Conservation (phyloP, 169 alveolate genomes). For the Plasmodium gallinaceum region DNA sequence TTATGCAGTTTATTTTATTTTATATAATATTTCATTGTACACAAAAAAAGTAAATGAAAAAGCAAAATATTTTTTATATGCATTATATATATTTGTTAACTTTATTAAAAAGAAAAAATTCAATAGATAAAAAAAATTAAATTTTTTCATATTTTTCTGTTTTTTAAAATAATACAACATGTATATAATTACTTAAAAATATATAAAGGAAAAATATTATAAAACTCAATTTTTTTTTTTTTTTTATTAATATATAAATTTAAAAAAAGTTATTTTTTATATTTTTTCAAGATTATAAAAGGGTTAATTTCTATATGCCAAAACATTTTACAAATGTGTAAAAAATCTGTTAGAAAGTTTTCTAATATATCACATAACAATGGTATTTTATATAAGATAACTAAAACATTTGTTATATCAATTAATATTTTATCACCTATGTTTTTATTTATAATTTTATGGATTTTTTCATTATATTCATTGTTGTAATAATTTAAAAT, state of each 20-base stretch:
- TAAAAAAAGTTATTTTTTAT: constrained; percentile 8
- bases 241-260: not conserved
- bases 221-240: too few relatives aligned
- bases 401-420: constrained; percentile 46
- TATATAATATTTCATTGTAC: too few relatives aligned
- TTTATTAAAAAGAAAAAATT: too few relatives aligned
- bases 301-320: constrained; percentile 43
- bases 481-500: constrained; percentile 23
- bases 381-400: constrained; percentile 36
- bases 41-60: too few relatives aligned
- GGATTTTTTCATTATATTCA: constrained; percentile 25
- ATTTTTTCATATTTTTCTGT: too few relatives aligned
- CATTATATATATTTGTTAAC: too few relatives aligned
- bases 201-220: too few relatives aligned
- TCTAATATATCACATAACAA: constrained; percentile 25
- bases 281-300: constrained; percentile 22
- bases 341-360: constrained; percentile 32
- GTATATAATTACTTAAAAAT: too few relatives aligned
- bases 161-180: too few relatives aligned
- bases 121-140: too few relatives aligned
- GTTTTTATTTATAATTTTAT: constrained; percentile 21
- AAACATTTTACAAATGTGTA: constrained; percentile 30
- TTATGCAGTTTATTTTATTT: too few relatives aligned
- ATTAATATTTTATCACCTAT: constrained; percentile 51
- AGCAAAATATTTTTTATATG: too few relatives aligned